Evolutionary conservation across 1,284 basidiomycete species (phyloP).

Genomic region (Naganishia albida): DNA sequence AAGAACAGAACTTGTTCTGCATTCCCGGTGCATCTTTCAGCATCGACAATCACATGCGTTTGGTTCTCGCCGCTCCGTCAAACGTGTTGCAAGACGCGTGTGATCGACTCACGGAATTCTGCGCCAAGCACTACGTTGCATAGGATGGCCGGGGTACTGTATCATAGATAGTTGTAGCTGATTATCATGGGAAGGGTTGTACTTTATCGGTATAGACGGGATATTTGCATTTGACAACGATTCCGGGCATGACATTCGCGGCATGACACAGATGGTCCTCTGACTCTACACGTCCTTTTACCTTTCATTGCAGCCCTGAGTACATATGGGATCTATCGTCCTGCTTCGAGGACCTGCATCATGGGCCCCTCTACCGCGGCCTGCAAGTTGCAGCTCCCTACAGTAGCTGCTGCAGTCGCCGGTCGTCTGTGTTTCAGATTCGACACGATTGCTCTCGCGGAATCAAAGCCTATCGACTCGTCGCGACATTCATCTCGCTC

Average conservation of each 20-base stretch:
- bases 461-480: neutral
- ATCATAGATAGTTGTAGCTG: neutral
- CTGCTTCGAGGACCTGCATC: no score
- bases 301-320: no score
- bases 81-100: conserved; percentile 46
- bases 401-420: neutral
- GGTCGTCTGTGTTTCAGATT: no score
- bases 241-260: no score
- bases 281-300: no score
- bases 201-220: neutral
- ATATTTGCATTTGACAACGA: no score
- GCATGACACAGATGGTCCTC: no score
- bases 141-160: neutral
- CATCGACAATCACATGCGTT: conserved; percentile 47
- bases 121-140: conserved; percentile 38
- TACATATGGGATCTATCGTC: no score
- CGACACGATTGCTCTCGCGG: no score
- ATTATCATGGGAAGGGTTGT: neutral
- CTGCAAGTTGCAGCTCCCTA: no score
- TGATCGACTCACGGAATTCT: conserved; percentile 48
- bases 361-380: no score
- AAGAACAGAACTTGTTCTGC: conserved; percentile 50
- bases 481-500: neutral
- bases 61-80: conserved; percentile 49
- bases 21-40: conserved; percentile 49